A percentile compares a stretch with the other conserved stretches of the same genome.
Conservation (phyloP, 495 filamentous ascomycete species). For the Tuber microsphaerosporum region DNA sequence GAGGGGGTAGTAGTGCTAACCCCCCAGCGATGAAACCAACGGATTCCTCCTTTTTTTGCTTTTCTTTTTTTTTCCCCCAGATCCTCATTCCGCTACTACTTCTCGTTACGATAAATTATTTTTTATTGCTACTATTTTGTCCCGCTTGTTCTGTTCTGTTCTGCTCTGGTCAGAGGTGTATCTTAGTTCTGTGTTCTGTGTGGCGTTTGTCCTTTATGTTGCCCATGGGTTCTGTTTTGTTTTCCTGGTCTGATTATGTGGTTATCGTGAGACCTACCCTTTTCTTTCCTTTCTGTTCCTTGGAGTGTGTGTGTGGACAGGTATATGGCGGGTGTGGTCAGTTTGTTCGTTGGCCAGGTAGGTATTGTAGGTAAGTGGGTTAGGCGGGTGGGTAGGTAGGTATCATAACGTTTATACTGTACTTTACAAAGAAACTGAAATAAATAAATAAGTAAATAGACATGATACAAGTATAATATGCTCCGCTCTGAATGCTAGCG, state of each 20-base stretch:
- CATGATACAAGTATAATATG: neutral
- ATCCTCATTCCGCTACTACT: neutral
- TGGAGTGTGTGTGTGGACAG: neutral
- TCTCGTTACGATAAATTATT: neutral
- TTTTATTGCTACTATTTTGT: neutral
- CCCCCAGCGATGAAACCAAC: neutral
- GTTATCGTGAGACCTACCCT: neutral
- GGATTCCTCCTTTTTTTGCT: neutral
- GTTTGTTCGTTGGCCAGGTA: neutral
- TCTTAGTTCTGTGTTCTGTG: neutral
- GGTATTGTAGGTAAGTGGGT: neutral
- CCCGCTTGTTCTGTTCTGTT: neutral
- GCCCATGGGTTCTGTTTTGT: neutral
- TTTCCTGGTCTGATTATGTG: neutral
- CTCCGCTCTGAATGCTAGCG: neutral
- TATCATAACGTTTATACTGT: neutral
- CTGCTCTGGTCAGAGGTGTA: neutral
- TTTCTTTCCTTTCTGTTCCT: neutral
- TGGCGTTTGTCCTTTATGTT: neutral
- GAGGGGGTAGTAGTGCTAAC: neutral
- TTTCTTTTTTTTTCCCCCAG: neutral
- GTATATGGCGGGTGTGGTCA: neutral
- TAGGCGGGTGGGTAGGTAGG: neutral
- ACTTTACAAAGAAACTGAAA: neutral
- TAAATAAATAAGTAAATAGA: neutral